These are phyloP conservation scores for Penicillium sp. DNA, from an alignment of 2,329 filamentous ascomycete genomes.

Conservation along the genomic window DNA sequence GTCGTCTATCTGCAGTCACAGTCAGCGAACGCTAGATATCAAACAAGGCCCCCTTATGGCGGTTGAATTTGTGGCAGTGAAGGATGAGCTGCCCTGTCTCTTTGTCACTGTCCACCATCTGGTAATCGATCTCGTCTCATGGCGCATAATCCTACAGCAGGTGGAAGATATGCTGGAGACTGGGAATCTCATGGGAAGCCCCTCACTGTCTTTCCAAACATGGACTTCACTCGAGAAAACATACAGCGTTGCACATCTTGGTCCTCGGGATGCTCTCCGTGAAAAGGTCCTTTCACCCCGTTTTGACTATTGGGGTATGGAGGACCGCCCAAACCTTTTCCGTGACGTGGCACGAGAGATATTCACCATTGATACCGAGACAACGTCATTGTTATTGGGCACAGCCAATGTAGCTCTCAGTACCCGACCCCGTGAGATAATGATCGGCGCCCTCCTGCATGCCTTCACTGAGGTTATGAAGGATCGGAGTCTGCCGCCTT, in stretches of 20 bases:
- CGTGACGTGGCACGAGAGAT: neutral
- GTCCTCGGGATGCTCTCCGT: neutral
- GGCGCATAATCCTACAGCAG: conserved; percentile 13
- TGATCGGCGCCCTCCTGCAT: neutral
- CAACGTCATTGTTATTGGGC: neutral
- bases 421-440: neutral
- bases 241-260: neutral
- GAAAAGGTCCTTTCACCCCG: neutral
- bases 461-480: neutral
- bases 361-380: neutral
- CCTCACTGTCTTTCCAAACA: conserved; percentile 16
- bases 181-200: neutral
- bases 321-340: neutral
- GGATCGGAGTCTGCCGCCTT: neutral
- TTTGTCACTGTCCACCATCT: conserved; percentile 23
- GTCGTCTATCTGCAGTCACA: neutral
- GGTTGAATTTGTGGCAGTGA: neutral
- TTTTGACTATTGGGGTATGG: neutral
- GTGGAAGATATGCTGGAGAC: conserved; percentile 14
- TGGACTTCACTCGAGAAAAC: conserved; percentile 17
- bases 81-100: conserved; percentile 7
- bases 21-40: conserved; percentile 2
- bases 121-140: conserved; percentile 18
- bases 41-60: neutral
- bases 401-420: neutral